Evolutionary conservation across 768 basidiomycete species (phyloP), one percentile per base, ranked within the genome.

Genomic region (Calvatia gigantea): DNA sequence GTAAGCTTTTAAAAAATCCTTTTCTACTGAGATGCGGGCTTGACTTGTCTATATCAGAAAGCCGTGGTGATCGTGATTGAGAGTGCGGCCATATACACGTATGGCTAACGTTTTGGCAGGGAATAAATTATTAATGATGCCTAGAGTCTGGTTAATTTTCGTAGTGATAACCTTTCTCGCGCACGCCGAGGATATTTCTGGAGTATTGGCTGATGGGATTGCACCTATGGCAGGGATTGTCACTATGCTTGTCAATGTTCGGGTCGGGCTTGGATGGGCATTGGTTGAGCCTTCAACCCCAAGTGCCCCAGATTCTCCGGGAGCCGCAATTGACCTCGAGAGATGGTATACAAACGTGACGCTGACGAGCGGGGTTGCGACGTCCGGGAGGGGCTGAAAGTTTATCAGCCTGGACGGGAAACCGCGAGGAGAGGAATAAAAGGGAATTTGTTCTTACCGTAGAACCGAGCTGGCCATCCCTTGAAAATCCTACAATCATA

Each of bases 191-290:
- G 19, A 15, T 3, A 19, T 33, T 7, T 17, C 27, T 8, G 45
- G 25, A 9, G 4, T 58, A 15, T 41, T 61, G 9, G 45, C 54
- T 23, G 57, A 61, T 52, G 53, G 54, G 1, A 19, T 47, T 4
- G 27, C 27, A 14, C 23, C 45, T 27, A 50, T 61, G 8, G 52
- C 54, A 12, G 60, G 57, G 4, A 58, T 61, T 32, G 58, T 52
- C 33, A 58, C 52, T 19, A 58, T 58, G 60, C 57, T 61, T 12
- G 58, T 61, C 50, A 61, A 58, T 44, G 54, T 61, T n/a, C 57
- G 60, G 9, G 56, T 58, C 17, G 57, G 58, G 7, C 58, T 58
- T 14, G 51, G 58, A 6, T 58, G 54, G 54, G 60, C 60, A 27
- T 54, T 19, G 52, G 52, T 9, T 29, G 35, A 42, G 14, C 11